Percentiles rank a stretch among this genome's conserved stretches.
These are phyloP conservation scores for Fusarium metavorans DNA, from an alignment of 2,329 filamentous ascomycete species.

Conservation along the genomic window DNA sequence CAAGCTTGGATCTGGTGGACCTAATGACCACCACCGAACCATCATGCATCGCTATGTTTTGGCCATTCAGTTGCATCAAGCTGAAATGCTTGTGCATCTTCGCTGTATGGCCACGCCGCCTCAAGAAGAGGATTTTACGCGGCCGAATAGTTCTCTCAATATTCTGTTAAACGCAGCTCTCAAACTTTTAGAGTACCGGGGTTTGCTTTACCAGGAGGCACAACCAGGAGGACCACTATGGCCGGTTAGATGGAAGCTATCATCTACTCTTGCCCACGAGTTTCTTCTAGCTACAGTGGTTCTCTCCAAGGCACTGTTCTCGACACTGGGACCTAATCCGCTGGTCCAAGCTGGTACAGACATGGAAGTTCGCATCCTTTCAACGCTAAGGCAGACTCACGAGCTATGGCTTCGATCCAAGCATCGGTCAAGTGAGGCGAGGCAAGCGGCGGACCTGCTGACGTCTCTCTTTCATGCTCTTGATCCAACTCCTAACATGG, in stretches of 20 bases:
- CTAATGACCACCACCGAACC: background rate
- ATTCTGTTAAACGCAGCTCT: background rate
- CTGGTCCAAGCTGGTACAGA: background rate
- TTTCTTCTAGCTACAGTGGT: slow-evolving; percentile 12
- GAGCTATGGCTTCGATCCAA: slow-evolving; percentile 9
- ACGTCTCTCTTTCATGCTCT: slow-evolving; percentile 1
- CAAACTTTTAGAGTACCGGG: slow-evolving; percentile 6
- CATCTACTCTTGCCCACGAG: slow-evolving; percentile 12
- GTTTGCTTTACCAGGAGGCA: background rate
- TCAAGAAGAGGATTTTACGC: background rate
- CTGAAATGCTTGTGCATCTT: background rate
- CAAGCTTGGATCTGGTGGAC: background rate
- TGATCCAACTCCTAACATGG: background rate
- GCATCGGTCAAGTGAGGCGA: slow-evolving; percentile 9
- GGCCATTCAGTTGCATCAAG: background rate
- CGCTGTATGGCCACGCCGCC: background rate
- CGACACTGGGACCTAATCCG: background rate
- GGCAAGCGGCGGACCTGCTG: slow-evolving; percentile 1
- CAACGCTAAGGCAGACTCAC: background rate
- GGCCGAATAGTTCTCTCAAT: background rate
- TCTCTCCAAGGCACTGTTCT: slow-evolving; percentile 10
- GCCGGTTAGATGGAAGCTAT: slow-evolving; percentile 2
- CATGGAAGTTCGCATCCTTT: background rate
- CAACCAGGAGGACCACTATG: slow-evolving; percentile 6
- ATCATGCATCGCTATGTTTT: background rate